Evolutionary conservation across 352 stramenopile genomes (phyloP).

Genomic region (Phytopythium cucurbitacearum): DNA sequence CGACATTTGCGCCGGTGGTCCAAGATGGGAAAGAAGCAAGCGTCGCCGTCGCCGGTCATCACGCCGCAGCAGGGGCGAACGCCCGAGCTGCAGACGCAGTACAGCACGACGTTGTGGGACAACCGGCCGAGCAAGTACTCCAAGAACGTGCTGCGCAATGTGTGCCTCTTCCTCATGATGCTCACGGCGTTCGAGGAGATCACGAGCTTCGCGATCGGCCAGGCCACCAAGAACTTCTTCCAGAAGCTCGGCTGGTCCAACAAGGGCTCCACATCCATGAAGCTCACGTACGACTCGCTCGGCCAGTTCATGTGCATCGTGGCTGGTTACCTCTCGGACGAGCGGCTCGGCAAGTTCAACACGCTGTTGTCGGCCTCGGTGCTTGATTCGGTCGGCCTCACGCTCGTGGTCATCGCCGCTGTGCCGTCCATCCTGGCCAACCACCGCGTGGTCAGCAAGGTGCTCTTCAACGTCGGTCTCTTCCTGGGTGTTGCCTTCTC

Average conservation of each 20-base stretch:
- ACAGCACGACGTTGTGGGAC: constrained; percentile 25
- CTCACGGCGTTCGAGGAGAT: constrained; percentile 30
- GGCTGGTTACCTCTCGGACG: constrained; percentile 54
- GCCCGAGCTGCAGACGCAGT: constrained; percentile 1
- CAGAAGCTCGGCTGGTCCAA: constrained; percentile 39
- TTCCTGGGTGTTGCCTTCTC: constrained; percentile 38
- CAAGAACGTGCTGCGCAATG: constrained; percentile 36
- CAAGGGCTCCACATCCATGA: constrained; percentile 58
- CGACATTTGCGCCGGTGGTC: constrained; percentile 1
- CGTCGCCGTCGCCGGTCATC: constrained; percentile 6
- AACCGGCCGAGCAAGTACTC: constrained; percentile 40
- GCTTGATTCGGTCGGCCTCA: constrained; percentile 36
- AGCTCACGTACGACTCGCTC: constrained; percentile 63
- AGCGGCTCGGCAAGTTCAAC: constrained; percentile 38
- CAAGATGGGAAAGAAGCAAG: constrained; percentile 4
- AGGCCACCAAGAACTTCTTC: constrained; percentile 49
- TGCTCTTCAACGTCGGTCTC: constrained; percentile 31
- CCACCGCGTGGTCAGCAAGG: constrained; percentile 13
- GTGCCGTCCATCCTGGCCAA: constrained; percentile 25
- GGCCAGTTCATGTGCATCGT: constrained; percentile 59
- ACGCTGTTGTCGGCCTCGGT: constrained; percentile 9
- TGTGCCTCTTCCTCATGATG: constrained; percentile 47
- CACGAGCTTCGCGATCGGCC: constrained; percentile 39
- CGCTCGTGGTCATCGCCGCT: constrained; percentile 32
- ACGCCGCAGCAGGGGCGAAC: constrained; percentile 6